Percentiles rank a stretch among this genome's conserved stretches.
Evolutionary conservation across 495 filamentous ascomycete species (phyloP).

Genomic region (Daldinia grandis): DNA sequence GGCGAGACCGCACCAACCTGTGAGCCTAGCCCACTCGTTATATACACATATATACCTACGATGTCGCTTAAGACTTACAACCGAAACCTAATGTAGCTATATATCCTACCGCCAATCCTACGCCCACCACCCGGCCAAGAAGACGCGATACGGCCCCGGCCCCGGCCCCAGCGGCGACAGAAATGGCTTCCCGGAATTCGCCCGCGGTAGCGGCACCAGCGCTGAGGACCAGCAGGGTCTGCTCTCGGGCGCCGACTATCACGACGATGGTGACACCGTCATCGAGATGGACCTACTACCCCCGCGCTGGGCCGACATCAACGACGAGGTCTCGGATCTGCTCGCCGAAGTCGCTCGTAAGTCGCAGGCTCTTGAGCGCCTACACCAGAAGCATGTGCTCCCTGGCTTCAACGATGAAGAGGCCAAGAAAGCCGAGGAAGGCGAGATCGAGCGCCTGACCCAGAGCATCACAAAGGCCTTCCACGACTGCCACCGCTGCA

Average conservation of each 20-base stretch:
- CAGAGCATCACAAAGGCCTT: conserved; percentile 89
- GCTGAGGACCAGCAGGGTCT: conserved; percentile 84
- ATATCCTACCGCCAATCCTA: conserved; percentile 99
- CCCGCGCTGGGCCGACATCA: conserved; percentile 93
- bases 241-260: conserved; percentile 81
- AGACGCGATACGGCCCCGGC: conserved; percentile 71
- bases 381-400: conserved; percentile 96
- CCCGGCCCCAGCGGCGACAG: conserved; percentile 55
- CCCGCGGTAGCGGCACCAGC: conserved; percentile 51
- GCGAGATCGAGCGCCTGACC: conserved; percentile 88
- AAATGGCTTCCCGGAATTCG: conserved; percentile 75
- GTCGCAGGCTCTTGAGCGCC: conserved; percentile 82
- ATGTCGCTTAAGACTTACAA: conserved; percentile 7
- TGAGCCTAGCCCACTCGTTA: conserved; percentile 52
- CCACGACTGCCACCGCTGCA: conserved; percentile 86
- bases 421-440: conserved; percentile 80
- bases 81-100: conserved; percentile 65
- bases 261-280: conserved; percentile 88
- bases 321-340: conserved; percentile 88
- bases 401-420: conserved; percentile 97
- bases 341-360: conserved; percentile 84
- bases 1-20: conserved; percentile 99
- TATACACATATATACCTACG: background rate
- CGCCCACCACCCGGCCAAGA: conserved; percentile 90
- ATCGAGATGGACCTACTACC: conserved; percentile 99